Evolutionary conservation across 805 yeast genomes (phyloP), one percentile per base, ranked within the genome.

Genomic region (Maudiozyma serrabonitensis): DNA sequence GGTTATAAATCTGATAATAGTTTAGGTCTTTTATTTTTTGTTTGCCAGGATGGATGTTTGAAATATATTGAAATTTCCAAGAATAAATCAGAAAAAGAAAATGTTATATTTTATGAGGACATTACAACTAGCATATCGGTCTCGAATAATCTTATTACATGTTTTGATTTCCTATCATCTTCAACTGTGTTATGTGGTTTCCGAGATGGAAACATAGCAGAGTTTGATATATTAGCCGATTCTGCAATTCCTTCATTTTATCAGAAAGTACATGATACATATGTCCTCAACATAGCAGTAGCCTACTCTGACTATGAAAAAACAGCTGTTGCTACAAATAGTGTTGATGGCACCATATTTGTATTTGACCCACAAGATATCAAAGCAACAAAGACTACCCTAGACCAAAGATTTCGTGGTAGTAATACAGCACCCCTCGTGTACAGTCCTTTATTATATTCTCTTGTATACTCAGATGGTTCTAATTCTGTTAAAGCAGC

Each of bases 201-300:
- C 5, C 62, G 70, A 2, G 75, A 77, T 47, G 93, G 93, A 0
- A 68, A 68, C 31, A 64, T 84, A 9, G 81, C 80, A 0, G 88
- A 82, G 57, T 81, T 73, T 50, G 67, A 72, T 11, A 55, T 80
- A 0, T 38, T 55, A 2, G 63, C 63, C 7, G 49, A 40, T 26
- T 26, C 37, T 11, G 49, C 46, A 2, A 19, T 48, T 0, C 80
- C 79, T 0, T 67, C 73, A 1, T 72, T 53, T 50, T 60, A 69
- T 25, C 57, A 60, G 26, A 73, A 71, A 21, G 49, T 74, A 4
- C 75, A 71, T 47, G 62, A 66, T 3, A 67, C 72, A 0, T 67
- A 67, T 47, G 64, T 76, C 6, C 54, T 67, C 9, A 59, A 71
- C 0, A 51, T 75, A 6, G 50, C 61, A 2, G 56, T 64, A 1